Percentiles rank a stretch among this genome's conserved stretches.
phyloP scores from a whole-genome alignment of 495 filamentous ascomycete genomes.

The Neurospora discreta region DNA sequence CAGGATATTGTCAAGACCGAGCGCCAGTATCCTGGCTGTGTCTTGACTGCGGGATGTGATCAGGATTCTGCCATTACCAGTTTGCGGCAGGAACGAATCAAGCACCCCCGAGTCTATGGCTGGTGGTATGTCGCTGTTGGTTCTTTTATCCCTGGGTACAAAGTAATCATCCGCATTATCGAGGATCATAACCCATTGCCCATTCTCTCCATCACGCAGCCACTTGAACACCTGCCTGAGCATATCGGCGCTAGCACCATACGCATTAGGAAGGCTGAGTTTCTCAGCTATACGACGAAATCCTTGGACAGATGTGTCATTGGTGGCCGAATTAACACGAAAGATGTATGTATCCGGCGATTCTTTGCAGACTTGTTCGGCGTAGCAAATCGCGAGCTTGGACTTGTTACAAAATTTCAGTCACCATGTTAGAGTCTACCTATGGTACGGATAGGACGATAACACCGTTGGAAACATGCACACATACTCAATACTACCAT shows the following conservation, averaged over 20 bases:
- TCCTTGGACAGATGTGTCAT: constrained; percentile 29
- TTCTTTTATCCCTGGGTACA: constrained; percentile 7
- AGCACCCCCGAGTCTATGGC: constrained; percentile 1
- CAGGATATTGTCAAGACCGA: not conserved
- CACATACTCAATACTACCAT: not conserved
- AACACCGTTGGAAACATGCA: not conserved
- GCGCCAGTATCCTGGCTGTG: not conserved
- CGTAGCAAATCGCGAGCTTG: not conserved
- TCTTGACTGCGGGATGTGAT: not conserved
- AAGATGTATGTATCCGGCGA: constrained; percentile 31
- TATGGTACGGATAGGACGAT: no score
- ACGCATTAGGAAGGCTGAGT: not conserved
- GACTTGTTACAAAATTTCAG: not conserved
- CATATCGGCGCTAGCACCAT: not conserved
- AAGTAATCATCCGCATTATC: constrained; percentile 30
- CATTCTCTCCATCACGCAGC: constrained; percentile 8
- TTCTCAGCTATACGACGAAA: constrained; percentile 12
- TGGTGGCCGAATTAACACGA: constrained; percentile 37
- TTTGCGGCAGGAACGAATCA: not conserved
- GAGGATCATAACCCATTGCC: constrained; percentile 32
- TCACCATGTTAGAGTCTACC: not conserved
- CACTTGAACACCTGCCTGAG: not conserved
- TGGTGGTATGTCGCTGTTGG: not conserved
- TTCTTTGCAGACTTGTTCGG: not conserved
- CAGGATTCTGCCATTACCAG: not conserved